These are phyloP conservation scores for Botrytis pseudocinerea DNA, from an alignment of 2,329 filamentous ascomycete genomes.

Conservation along the genomic window DNA sequence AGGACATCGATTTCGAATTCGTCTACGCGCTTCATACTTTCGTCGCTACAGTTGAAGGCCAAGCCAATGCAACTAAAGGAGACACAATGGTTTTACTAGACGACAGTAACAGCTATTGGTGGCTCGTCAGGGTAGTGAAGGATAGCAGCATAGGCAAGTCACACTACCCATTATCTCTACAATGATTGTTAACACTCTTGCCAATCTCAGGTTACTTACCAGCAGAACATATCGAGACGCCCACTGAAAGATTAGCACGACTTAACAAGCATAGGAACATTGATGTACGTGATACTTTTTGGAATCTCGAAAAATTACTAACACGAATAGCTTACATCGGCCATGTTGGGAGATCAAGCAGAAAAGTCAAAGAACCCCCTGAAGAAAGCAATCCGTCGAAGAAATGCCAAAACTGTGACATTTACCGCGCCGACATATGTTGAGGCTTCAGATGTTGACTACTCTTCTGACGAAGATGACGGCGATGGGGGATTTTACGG, in stretches of 20 bases:
- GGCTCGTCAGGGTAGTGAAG: slow-evolving; percentile 95
- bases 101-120: slow-evolving; percentile 99
- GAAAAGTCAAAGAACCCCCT: slow-evolving; percentile 73
- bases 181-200: slow-evolving; percentile 9
- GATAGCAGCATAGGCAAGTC: slow-evolving; percentile 83
- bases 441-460: slow-evolving; percentile 71
- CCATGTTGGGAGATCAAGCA: slow-evolving; percentile 69
- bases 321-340: slow-evolving; percentile 59
- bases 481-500: slow-evolving; percentile 49
- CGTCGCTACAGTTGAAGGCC: slow-evolving; percentile 94
- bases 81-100: slow-evolving; percentile 98
- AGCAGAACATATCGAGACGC: slow-evolving; percentile 97
- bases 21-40: slow-evolving; percentile 98
- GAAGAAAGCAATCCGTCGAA: slow-evolving; percentile 70
- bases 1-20: slow-evolving; percentile 99
- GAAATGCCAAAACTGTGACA: slow-evolving; percentile 70
- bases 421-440: slow-evolving; percentile 71
- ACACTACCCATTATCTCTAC: neutral
- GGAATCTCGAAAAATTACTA: slow-evolving; percentile 24
- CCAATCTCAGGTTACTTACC: slow-evolving; percentile 76
- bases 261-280: slow-evolving; percentile 98
- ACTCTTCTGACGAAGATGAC: slow-evolving; percentile 66
- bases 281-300: slow-evolving; percentile 65
- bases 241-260: slow-evolving; percentile 87
- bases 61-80: slow-evolving; percentile 96